These are phyloP conservation scores for Boletellus emodensis DNA, from an alignment of 768 basidiomycete species.

Conservation along the genomic window DNA sequence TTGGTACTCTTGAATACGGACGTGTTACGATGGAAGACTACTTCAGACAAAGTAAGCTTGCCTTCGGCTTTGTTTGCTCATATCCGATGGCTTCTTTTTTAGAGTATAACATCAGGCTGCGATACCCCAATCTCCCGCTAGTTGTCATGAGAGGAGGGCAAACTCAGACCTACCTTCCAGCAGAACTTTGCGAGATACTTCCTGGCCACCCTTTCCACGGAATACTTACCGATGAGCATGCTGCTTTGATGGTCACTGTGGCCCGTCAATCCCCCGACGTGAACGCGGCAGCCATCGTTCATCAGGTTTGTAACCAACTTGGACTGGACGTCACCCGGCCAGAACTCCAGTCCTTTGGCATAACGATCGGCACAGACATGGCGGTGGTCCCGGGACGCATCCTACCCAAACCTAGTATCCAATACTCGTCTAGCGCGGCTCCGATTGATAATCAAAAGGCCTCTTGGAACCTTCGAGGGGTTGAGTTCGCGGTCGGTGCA, in stretches of 20 bases:
- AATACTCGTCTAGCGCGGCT: slow-evolving; percentile 31
- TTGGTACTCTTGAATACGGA: neutral
- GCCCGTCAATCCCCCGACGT: slow-evolving; percentile 40
- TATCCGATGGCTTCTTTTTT: neutral
- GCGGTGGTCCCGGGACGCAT: slow-evolving; percentile 45
- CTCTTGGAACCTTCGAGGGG: slow-evolving; percentile 44
- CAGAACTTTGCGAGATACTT: slow-evolving; percentile 43
- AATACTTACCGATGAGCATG: slow-evolving; percentile 41
- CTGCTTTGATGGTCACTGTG: slow-evolving; percentile 37
- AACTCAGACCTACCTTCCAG: slow-evolving; percentile 17
- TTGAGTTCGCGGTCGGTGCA: slow-evolving; percentile 54
- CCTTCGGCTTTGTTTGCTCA: no score
- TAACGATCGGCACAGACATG: slow-evolving; percentile 40
- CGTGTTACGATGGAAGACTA: neutral
- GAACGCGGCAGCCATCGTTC: slow-evolving; percentile 24
- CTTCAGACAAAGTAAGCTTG: neutral
- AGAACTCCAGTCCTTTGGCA: slow-evolving; percentile 34
- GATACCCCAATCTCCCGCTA: slow-evolving; percentile 35
- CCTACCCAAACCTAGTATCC: slow-evolving; percentile 36
- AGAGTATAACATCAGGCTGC: slow-evolving; percentile 37
- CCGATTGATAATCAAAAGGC: slow-evolving; percentile 35
- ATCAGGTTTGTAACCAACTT: slow-evolving; percentile 33
- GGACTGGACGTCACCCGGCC: slow-evolving; percentile 29
- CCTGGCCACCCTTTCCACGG: slow-evolving; percentile 35
- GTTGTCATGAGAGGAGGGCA: slow-evolving; percentile 33